Evolutionary conservation across 78 protist species (phyloP).

Genomic region (Isochrysis galbana): DNA sequence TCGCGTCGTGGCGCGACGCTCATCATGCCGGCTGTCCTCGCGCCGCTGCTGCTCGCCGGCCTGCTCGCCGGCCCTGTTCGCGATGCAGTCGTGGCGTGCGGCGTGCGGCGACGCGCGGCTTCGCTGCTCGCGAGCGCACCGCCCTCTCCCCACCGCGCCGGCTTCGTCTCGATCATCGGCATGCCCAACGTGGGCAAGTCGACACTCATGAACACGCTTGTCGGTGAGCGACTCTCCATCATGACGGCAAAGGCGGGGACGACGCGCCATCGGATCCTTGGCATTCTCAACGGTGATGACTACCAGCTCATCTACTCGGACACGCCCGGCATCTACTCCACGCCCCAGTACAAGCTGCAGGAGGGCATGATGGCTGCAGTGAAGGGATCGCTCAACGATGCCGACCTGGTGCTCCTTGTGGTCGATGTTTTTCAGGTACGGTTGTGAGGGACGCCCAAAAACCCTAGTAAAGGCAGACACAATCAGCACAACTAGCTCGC

Average conservation of each 20-base stretch:
- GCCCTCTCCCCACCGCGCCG: conserved; percentile 1
- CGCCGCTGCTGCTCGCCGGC: too few relatives aligned
- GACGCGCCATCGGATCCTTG: conserved; percentile 6
- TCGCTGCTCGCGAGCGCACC: too few relatives aligned
- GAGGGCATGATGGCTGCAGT: conserved; percentile 5
- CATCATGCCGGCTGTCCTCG: too few relatives aligned
- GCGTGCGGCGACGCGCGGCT: too few relatives aligned
- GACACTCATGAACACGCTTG: background rate
- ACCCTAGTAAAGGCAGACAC: too few relatives aligned
- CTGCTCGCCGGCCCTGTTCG: too few relatives aligned
- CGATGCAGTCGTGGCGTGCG: too few relatives aligned
- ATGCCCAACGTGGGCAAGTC: conserved; percentile 8
- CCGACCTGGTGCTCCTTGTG: background rate
- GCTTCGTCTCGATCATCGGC: background rate
- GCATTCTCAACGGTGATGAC: background rate
- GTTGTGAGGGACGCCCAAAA: too few relatives aligned
- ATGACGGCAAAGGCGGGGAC: background rate
- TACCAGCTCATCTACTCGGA: conserved; percentile 13
- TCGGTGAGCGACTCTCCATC: background rate
- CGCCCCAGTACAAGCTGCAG: background rate
- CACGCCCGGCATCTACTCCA: background rate
- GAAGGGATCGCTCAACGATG: background rate
- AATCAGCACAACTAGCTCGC: too few relatives aligned
- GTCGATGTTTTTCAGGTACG: background rate
- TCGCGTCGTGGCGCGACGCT: too few relatives aligned